These are phyloP conservation scores for Aspergillus piperis DNA, from an alignment of 2,329 filamentous ascomycete genomes.

Conservation along the genomic window DNA sequence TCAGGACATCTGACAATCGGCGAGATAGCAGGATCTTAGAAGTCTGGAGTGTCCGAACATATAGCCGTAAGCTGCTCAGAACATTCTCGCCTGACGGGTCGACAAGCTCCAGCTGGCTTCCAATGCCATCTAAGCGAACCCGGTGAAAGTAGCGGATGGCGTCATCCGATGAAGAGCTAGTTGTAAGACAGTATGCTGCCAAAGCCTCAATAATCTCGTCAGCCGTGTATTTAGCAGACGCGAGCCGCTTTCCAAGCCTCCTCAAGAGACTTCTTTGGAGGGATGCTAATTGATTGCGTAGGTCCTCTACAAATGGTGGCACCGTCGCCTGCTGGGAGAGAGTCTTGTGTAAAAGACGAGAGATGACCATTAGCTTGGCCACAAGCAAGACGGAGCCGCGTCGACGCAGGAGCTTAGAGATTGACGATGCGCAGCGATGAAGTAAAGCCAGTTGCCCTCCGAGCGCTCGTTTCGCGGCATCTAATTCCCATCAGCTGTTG, in stretches of 20 bases:
- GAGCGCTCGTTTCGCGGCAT: slow-evolving; percentile 48
- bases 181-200: slow-evolving; percentile 78
- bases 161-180: slow-evolving; percentile 76
- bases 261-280: slow-evolving; percentile 66
- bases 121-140: slow-evolving; percentile 69
- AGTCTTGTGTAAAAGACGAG: slow-evolving; percentile 72
- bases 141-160: slow-evolving; percentile 76
- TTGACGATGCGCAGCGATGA: slow-evolving; percentile 56
- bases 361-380: slow-evolving; percentile 74
- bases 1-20: slow-evolving; percentile 69
- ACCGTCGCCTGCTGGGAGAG: slow-evolving; percentile 57
- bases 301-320: slow-evolving; percentile 60
- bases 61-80: slow-evolving; percentile 68
- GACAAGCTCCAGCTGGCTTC: slow-evolving; percentile 59
- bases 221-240: slow-evolving; percentile 44
- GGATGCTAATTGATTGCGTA: slow-evolving; percentile 64
- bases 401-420: slow-evolving; percentile 55
- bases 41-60: slow-evolving; percentile 73
- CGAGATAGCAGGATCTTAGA: slow-evolving; percentile 75
- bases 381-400: slow-evolving; percentile 55
- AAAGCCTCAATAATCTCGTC: slow-evolving; percentile 68
- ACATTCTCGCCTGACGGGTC: slow-evolving; percentile 56
- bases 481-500: slow-evolving; percentile 32
- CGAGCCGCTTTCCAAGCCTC: slow-evolving; percentile 60
- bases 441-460: slow-evolving; percentile 61